Base-by-base conservation (phyloP, 805 yeast species). In the Lipomyces sp. region DNA sequence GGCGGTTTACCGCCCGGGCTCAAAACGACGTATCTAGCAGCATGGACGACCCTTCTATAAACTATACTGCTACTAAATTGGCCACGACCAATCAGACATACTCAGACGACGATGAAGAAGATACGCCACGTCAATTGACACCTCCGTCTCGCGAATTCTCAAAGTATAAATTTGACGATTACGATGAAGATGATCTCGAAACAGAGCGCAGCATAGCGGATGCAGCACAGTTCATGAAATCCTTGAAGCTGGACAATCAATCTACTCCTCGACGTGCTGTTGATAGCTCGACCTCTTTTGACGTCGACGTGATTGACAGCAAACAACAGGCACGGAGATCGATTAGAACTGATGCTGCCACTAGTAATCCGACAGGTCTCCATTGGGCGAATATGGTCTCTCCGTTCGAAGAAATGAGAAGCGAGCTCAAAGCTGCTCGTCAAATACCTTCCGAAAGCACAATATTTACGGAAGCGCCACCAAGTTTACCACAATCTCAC, bases 311-410 rank as follows among this genome's bases (percentile, higher is more conserved):
- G 14, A 32, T 16, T 10, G n/a, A n/a, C n/a, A n/a, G n/a, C n/a
- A n/a, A n/a, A n/a, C n/a, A n/a, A n/a, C n/a, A n/a, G n/a, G n/a
- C n/a, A n/a, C n/a, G n/a, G n/a, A n/a, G 29, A 6, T 26, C 29
- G 10, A 26, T 26, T 29, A 11, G 18, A 22, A 31, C 26, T 6
- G 39, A 13, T 16, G 10, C 22, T 6, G 14, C 39, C 4, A 7
- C 38, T 8, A 31, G n/a, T 8, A 28, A 6, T 10, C 11, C 38
- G 13, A 18, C n/a, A 13, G 44, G 34, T 8, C 31, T 53, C 49
- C 49, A 33, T 18, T 53, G 58, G 58, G 58, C 58, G 3, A 39
- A 43, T 18, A 53, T 53, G 49, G 51, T 39, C 14, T 49, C 58
- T 2, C 58, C 55, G 28, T 53, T 50, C 45, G 58, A 53, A 13